Conservation (phyloP, 441 rosid species). For the Pelargonium citronellum region DNA sequence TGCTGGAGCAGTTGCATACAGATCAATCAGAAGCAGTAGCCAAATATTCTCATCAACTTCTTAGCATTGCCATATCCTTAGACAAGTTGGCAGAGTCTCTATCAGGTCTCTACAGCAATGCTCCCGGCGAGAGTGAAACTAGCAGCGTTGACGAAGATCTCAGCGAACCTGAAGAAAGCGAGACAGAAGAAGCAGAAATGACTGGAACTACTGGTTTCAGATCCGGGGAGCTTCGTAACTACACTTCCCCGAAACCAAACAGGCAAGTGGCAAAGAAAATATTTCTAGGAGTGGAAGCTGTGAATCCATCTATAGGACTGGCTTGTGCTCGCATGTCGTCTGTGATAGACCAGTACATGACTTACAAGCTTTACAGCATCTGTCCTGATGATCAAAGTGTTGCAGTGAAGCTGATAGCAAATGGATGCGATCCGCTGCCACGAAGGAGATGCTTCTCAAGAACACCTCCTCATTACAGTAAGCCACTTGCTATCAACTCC, state of each 20-base stretch:
- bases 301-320: constrained; percentile 40
- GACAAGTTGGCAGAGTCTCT: constrained; percentile 41
- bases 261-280: constrained; percentile 34
- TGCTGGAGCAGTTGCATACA: constrained; percentile 38
- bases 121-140: constrained; percentile 17
- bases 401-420: constrained; percentile 40
- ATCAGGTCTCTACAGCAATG: constrained; percentile 15
- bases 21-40: constrained; percentile 24
- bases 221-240: constrained; percentile 38
- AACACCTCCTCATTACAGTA: constrained; percentile 33
- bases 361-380: constrained; percentile 29
- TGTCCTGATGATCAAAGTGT: constrained; percentile 48
- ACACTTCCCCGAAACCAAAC: constrained; percentile 38
- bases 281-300: constrained; percentile 44
- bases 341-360: constrained; percentile 34
- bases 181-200: constrained; percentile 21
- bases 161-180: constrained; percentile 29
- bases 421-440: constrained; percentile 51
- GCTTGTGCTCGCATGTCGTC: constrained; percentile 32
- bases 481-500: constrained; percentile 28
- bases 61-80: constrained; percentile 32
- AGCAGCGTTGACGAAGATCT: constrained; percentile 32
- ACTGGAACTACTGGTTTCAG: constrained; percentile 21
- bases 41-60: constrained; percentile 41
- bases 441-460: constrained; percentile 50